These are phyloP conservation scores for Neurospora sp. DNA, from an alignment of 495 filamentous ascomycete genomes.

Conservation along the genomic window DNA sequence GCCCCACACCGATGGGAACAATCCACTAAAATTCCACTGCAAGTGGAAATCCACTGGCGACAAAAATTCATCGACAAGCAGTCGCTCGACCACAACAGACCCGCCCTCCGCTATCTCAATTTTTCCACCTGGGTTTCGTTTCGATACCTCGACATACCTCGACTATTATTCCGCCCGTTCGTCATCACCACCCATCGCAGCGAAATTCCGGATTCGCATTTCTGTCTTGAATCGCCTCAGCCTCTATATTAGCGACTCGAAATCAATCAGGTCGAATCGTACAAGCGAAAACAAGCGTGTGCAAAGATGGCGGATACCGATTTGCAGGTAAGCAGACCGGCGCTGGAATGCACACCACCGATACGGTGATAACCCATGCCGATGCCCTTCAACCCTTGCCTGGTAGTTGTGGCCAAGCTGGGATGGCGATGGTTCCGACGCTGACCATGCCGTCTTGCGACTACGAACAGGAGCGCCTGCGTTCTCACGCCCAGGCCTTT, in stretches of 20 bases:
- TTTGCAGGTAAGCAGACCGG: conserved; percentile 18
- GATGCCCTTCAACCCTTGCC: neutral
- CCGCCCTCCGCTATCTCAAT: conserved; percentile 12
- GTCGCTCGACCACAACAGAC: neutral
- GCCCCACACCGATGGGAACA: conserved; percentile 15
- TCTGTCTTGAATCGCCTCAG: neutral
- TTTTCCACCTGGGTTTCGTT: conserved; percentile 7
- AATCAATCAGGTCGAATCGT: neutral
- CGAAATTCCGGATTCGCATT: neutral
- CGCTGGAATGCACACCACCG: neutral
- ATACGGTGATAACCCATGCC: neutral
- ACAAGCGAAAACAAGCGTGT: neutral
- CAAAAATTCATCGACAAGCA: conserved; percentile 21
- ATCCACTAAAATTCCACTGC: conserved; percentile 16
- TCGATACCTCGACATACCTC: conserved; percentile 7
- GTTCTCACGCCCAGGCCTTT: conserved; percentile 76
- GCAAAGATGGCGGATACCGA: conserved; percentile 17
- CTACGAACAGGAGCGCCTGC: conserved; percentile 62
- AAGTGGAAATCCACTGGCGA: conserved; percentile 14
- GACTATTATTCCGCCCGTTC: neutral
- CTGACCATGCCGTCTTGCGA: conserved; percentile 1
- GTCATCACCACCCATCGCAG: neutral
- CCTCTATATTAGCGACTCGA: neutral
- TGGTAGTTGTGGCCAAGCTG: neutral
- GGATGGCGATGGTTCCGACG: neutral